These are phyloP conservation scores for Dendrostoma leiphaemia DNA, from an alignment of 2,329 filamentous ascomycete genomes.

Conservation along the genomic window DNA sequence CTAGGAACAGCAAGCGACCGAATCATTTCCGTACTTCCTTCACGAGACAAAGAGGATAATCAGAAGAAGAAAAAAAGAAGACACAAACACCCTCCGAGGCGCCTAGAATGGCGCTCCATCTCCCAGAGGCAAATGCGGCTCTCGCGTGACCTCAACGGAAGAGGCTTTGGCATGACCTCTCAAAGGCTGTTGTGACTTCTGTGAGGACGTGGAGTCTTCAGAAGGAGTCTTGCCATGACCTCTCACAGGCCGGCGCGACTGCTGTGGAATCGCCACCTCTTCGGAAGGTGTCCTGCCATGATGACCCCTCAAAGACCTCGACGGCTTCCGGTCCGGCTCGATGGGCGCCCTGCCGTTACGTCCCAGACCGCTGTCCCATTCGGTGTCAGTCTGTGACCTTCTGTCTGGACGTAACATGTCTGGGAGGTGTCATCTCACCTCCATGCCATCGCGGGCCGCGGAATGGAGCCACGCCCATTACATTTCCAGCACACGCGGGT, in stretches of 20 bases:
- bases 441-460: constrained; percentile 1
- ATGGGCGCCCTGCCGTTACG: neutral
- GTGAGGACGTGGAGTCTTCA: neutral
- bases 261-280: too few species aligned
- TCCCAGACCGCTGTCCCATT: neutral
- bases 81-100: neutral
- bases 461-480: constrained; percentile 4
- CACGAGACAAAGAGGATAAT: too few species aligned
- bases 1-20: neutral
- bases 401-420: neutral
- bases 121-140: neutral
- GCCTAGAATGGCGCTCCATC: neutral
- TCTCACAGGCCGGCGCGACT: too few species aligned
- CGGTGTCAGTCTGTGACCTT: neutral
- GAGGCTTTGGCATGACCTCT: neutral
- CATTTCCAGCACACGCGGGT: constrained; percentile 5
- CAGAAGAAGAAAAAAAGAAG: neutral
- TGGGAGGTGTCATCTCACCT: neutral
- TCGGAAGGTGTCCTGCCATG: neutral
- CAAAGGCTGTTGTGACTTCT: neutral
- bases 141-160: neutral
- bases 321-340: neutral
- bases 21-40: too few species aligned
- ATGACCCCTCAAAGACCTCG: neutral
- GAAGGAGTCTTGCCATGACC: neutral